Percentiles rank a stretch among this genome's conserved stretches.
These are phyloP conservation scores for Huntiella abstrusa DNA, from an alignment of 2,329 filamentous ascomycete species.

Conservation along the genomic window DNA sequence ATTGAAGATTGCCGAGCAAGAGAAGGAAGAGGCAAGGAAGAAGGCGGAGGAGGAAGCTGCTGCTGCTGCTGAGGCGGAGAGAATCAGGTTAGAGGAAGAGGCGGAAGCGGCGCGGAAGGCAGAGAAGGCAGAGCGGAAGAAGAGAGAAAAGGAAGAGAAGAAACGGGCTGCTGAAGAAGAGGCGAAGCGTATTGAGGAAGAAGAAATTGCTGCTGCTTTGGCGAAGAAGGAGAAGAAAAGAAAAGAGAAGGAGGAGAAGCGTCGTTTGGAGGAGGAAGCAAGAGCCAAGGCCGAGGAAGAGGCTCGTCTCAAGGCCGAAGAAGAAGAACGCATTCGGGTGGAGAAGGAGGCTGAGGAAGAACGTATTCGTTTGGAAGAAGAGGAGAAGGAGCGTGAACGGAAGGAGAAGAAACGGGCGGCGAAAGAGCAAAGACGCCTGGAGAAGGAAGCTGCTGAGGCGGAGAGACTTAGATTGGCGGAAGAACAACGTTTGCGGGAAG, in stretches of 20 bases:
- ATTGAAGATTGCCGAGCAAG: constrained; percentile 4
- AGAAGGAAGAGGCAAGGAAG: constrained; percentile 4
- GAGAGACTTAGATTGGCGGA: constrained; percentile 5
- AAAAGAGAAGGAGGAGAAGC: constrained; percentile 13
- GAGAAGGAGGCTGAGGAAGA: constrained; percentile 13
- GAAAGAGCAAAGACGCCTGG: constrained; percentile 17
- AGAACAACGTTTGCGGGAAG: constrained; percentile 11
- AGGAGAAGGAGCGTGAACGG: constrained; percentile 16
- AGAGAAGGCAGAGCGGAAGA: constrained; percentile 17
- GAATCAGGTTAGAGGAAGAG: constrained; percentile 1
- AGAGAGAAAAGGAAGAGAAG: constrained; percentile 14
- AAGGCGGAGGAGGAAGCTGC: constrained; percentile 5
- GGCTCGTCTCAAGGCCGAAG: constrained; percentile 5
- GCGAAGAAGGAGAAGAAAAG: constrained; percentile 12
- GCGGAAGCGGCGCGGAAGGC: constrained; percentile 19
- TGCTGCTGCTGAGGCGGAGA: constrained; percentile 5
- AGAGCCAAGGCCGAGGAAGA: constrained; percentile 13
- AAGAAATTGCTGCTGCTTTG: constrained; percentile 14
- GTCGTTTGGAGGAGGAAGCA: constrained; percentile 17
- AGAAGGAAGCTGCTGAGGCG: constrained; percentile 18
- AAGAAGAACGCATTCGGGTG: constrained; percentile 13
- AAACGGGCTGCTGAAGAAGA: constrained; percentile 14
- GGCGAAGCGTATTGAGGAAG: constrained; percentile 15
- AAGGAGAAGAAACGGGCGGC: constrained; percentile 11
- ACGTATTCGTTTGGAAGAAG: constrained; percentile 12